A percentile compares a stretch with the other conserved stretches of the same genome.
Evolutionary conservation across 257 asterid genomes (phyloP).

Genomic region (Striga asiatica): DNA sequence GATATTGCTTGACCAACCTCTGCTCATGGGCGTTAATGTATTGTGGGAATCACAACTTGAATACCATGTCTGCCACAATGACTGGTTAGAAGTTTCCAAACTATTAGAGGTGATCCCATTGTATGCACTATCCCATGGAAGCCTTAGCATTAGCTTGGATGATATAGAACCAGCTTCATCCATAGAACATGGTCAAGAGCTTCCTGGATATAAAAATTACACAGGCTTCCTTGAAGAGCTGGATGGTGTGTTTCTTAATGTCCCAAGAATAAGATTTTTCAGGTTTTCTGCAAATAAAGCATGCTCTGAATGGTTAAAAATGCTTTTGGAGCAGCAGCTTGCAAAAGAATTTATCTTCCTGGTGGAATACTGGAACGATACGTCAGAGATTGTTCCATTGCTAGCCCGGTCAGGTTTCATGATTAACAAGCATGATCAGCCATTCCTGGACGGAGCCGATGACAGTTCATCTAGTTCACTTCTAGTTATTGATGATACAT

Average conservation of each 20-base stretch:
- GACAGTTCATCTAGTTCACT: conserved; percentile 46
- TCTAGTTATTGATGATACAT: conserved; percentile 36
- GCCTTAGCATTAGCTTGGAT: conserved; percentile 62
- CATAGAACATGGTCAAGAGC: conserved; percentile 36
- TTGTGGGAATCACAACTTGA: conserved; percentile 98
- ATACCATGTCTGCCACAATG: conserved; percentile 79
- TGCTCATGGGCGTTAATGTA: conserved; percentile 81
- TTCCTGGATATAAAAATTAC: conserved; percentile 39
- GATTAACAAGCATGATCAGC: conserved; percentile 25
- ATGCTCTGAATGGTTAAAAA: conserved; percentile 63
- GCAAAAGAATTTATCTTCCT: conserved; percentile 60
- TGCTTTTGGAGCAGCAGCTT: conserved; percentile 80
- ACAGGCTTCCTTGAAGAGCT: conserved; percentile 58
- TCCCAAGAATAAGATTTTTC: conserved; percentile 57
- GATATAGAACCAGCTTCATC: conserved; percentile 35
- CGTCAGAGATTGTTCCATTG: conserved; percentile 56
- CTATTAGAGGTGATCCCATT: conserved; percentile 74
- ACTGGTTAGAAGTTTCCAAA: conserved; percentile 79
- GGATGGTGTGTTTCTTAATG: conserved; percentile 56
- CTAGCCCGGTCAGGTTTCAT: conserved; percentile 83
- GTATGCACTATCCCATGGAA: conserved; percentile 60
- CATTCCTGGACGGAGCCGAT: conserved; percentile 31
- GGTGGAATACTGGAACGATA: conserved; percentile 65
- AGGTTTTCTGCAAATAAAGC: conserved; percentile 44
- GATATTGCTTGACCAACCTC: conserved; percentile 90